Evolutionary conservation across 2,329 filamentous ascomycete genomes (phyloP).

Genomic region (Nemania sp.): DNA sequence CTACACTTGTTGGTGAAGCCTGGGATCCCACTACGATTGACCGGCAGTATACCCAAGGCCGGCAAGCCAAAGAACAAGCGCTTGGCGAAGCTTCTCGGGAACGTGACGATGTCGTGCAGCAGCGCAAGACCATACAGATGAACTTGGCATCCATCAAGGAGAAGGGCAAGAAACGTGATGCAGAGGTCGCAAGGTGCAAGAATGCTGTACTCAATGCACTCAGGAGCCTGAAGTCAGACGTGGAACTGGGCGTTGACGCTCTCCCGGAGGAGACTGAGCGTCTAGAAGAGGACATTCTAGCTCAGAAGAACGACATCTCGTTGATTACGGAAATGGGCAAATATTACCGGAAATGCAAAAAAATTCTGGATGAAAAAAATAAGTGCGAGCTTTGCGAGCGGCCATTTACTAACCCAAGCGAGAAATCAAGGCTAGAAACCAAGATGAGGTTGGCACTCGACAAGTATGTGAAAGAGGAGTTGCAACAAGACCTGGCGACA

Average conservation of each 20-base stretch:
- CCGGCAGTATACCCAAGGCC: constrained; percentile 64
- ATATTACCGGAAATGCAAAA: constrained; percentile 71
- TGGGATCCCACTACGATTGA: constrained; percentile 77
- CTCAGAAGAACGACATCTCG: constrained; percentile 68
- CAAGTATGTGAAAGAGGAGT: constrained; percentile 63
- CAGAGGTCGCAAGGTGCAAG: constrained; percentile 65
- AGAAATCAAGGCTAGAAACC: constrained; percentile 65
- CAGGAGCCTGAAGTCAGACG: constrained; percentile 44
- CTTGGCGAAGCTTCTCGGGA: constrained; percentile 68
- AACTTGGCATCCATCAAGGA: constrained; percentile 67
- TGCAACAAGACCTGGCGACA: constrained; percentile 63
- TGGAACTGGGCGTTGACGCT: constrained; percentile 54
- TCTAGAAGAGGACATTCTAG: constrained; percentile 59
- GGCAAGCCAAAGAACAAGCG: constrained; percentile 59
- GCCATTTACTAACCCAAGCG: constrained; percentile 63
- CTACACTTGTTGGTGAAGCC: constrained; percentile 61
- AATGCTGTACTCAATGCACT: constrained; percentile 57
- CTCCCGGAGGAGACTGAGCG: constrained; percentile 55
- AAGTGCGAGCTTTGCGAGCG: constrained; percentile 78
- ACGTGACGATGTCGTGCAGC: constrained; percentile 70
- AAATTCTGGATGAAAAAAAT: constrained; percentile 67
- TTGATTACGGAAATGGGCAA: constrained; percentile 70
- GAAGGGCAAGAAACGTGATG: constrained; percentile 64
- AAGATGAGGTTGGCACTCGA: constrained; percentile 68
- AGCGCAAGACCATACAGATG: constrained; percentile 76